Conservation (phyloP, 768 basidiomycete species). For the Vishniacozyma victoriae region DNA sequence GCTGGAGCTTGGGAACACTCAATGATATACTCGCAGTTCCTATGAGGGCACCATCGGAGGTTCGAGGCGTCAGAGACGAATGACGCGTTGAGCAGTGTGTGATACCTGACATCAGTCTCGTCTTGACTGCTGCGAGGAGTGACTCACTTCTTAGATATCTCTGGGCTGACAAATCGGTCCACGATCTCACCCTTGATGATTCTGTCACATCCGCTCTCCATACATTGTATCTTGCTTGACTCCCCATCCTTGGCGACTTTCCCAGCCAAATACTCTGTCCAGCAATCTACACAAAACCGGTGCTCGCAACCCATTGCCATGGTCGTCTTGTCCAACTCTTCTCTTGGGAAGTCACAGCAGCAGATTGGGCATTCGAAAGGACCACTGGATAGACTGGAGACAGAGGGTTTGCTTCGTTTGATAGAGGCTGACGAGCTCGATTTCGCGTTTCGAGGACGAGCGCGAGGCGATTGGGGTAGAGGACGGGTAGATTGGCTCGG, state of each 20-base stretch:
- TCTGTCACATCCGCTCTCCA: slow-evolving; percentile 49
- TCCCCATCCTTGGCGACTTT: slow-evolving; percentile 66
- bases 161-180: slow-evolving; percentile 55
- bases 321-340: slow-evolving; percentile 59
- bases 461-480: slow-evolving; percentile 47
- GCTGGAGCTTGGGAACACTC: slow-evolving; percentile 76
- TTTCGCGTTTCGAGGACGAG: slow-evolving; percentile 23
- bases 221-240: slow-evolving; percentile 49
- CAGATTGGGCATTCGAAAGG: slow-evolving; percentile 89
- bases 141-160: slow-evolving; percentile 50
- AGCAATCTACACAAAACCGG: slow-evolving; percentile 74
- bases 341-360: slow-evolving; percentile 54
- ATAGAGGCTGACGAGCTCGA: background rate
- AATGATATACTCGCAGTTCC: slow-evolving; percentile 88
- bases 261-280: slow-evolving; percentile 68
- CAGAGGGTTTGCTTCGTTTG: too few species aligned
- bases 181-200: slow-evolving; percentile 48
- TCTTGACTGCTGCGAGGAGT: slow-evolving; percentile 10
- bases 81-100: slow-evolving; percentile 79
- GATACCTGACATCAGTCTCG: slow-evolving; percentile 56
- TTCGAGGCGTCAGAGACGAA: slow-evolving; percentile 77
- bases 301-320: slow-evolving; percentile 76
- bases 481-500: slow-evolving; percentile 37
- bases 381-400: slow-evolving; percentile 39
- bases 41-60: slow-evolving; percentile 92